A percentile compares a stretch with the other conserved stretches of the same genome.
Conservation (phyloP, 805 yeast species). For the Saccharomycopsis sp. region DNA sequence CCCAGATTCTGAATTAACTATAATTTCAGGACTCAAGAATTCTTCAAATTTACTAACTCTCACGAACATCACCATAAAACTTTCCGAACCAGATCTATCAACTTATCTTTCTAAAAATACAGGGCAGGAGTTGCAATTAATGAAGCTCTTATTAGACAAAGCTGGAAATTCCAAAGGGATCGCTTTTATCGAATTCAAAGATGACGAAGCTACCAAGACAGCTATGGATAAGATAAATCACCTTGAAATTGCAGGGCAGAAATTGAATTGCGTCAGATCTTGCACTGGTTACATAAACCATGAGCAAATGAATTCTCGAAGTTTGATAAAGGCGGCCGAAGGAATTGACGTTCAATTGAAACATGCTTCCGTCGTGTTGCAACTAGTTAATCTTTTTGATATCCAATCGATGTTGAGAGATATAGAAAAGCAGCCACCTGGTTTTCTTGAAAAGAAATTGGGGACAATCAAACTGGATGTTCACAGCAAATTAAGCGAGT, state of each 20-base stretch:
- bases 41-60: slow-evolving; percentile 41
- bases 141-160: slow-evolving; percentile 35
- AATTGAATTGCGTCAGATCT: slow-evolving; percentile 32
- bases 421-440: slow-evolving; percentile 23
- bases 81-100: slow-evolving; percentile 28
- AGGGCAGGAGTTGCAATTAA: slow-evolving; percentile 29
- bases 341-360: slow-evolving; percentile 28
- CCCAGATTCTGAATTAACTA: slow-evolving; percentile 25
- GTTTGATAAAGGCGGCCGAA: slow-evolving; percentile 19
- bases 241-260: slow-evolving; percentile 31
- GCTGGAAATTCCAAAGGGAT: slow-evolving; percentile 48
- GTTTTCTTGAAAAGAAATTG: slow-evolving; percentile 17
- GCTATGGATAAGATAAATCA: slow-evolving; percentile 31
- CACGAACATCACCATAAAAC: slow-evolving; percentile 36
- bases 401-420: slow-evolving; percentile 56
- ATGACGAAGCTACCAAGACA: slow-evolving; percentile 22
- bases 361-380: slow-evolving; percentile 41
- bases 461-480: slow-evolving; percentile 49
- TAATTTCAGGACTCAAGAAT: slow-evolving; percentile 30
- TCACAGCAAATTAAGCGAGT: slow-evolving; percentile 28
- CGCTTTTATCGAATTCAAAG: slow-evolving; percentile 45
- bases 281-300: slow-evolving; percentile 30
- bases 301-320: slow-evolving; percentile 23
- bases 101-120: slow-evolving; percentile 37
- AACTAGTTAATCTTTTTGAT: slow-evolving; percentile 58